Conservation (phyloP, 2,329 filamentous ascomycete genomes). For the Sordariomycetes sp. region DNA sequence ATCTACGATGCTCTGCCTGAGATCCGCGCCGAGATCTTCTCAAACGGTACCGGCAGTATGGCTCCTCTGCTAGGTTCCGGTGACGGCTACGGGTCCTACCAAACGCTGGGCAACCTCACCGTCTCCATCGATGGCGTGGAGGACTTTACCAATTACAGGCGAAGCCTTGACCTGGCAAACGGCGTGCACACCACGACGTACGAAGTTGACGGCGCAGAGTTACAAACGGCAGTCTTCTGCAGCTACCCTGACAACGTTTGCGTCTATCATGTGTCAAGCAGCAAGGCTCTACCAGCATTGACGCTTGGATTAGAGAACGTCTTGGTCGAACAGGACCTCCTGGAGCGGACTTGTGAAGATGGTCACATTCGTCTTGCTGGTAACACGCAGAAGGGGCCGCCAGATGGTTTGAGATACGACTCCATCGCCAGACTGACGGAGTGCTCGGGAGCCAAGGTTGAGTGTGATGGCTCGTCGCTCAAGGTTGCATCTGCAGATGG, state of each 20-base stretch:
- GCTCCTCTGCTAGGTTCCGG: constrained; percentile 6
- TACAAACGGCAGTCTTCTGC: constrained; percentile 26
- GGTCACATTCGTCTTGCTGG: constrained; percentile 21
- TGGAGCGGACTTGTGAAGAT: constrained; percentile 20
- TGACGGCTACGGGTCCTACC: constrained; percentile 9
- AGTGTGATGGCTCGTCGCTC: constrained; percentile 13
- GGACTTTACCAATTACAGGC: constrained; percentile 6
- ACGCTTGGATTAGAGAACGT: constrained; percentile 31
- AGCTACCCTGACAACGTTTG: constrained; percentile 28
- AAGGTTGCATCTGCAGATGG: constrained; percentile 13
- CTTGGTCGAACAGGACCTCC: constrained; percentile 16
- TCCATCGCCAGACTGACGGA: constrained; percentile 17
- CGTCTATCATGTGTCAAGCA: constrained; percentile 7
- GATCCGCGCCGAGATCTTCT: constrained; percentile 8
- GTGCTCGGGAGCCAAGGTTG: constrained; percentile 9
- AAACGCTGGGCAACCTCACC: constrained; percentile 9
- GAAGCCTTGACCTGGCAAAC: constrained; percentile 7
- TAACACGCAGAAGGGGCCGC: constrained; percentile 26
- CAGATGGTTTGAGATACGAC: constrained; percentile 34
- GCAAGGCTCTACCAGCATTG: constrained; percentile 24
- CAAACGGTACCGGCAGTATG: constrained; percentile 9
- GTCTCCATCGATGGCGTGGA: constrained; percentile 6
- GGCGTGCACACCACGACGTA: constrained; percentile 5
- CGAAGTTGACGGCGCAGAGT: constrained; percentile 1
- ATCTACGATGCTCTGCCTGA: constrained; percentile 6